Conservation (phyloP, 306 rosid genomes). For the Fragaria vesca region DNA sequence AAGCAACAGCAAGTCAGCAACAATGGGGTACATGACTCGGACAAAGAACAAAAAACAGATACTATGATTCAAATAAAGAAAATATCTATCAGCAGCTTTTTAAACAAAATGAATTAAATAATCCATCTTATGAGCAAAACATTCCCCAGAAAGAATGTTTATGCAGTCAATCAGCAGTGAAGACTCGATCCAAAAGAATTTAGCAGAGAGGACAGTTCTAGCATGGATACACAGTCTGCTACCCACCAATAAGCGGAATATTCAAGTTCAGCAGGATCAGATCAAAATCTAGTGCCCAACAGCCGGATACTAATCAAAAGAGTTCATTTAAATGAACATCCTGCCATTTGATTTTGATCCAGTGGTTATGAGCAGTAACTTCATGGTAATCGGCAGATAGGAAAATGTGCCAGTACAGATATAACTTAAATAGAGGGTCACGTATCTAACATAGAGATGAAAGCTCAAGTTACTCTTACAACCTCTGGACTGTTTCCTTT, state of each 20-base stretch:
- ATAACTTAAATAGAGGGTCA: not conserved
- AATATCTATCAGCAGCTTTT: not conserved
- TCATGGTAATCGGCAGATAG: not conserved
- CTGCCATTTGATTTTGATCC: not conserved
- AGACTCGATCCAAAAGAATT: not conserved
- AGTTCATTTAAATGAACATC: not conserved
- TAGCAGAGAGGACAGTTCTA: not conserved
- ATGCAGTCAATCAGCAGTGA: not conserved
- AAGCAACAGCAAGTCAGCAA: not conserved
- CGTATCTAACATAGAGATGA: not conserved
- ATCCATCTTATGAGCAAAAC: not conserved
- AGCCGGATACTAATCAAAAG: not conserved
- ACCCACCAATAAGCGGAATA: not conserved
- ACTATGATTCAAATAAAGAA: not conserved
- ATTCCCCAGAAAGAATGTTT: not conserved
- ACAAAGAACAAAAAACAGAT: not conserved
- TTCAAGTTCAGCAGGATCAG: not conserved
- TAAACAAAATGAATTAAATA: not conserved
- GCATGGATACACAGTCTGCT: not conserved
- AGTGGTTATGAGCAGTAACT: not conserved
- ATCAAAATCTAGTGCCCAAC: not conserved
- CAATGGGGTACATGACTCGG: not conserved
- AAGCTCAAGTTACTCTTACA: not conserved
- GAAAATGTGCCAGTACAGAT: not conserved
- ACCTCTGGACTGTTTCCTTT: not conserved